Evolutionary conservation across 192 early-diverging fungal species (phyloP).

Genomic region (Globomyces pollinis-pini): DNA sequence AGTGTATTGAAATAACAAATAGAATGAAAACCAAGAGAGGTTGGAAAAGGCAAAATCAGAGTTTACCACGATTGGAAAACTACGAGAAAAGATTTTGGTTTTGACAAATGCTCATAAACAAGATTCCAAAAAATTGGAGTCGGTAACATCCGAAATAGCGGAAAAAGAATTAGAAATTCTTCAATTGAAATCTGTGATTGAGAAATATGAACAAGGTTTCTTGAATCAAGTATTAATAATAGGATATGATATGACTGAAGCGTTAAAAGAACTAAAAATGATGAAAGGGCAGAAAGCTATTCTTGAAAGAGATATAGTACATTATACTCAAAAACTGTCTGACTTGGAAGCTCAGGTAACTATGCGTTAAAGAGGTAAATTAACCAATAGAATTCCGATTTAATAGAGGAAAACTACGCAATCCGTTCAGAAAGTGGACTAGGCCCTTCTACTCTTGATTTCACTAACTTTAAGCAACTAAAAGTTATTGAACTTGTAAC

Average conservation of each 20-base stretch:
- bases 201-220: constrained; percentile 38
- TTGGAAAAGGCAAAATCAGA: constrained; percentile 12
- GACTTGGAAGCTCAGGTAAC: constrained; percentile 31
- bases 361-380: not conserved
- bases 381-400: constrained; percentile 14
- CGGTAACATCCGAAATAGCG: constrained; percentile 27
- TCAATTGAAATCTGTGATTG: constrained; percentile 23
- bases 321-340: constrained; percentile 29
- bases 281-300: constrained; percentile 26
- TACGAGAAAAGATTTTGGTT: constrained; percentile 30
- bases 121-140: constrained; percentile 17
- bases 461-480: constrained; percentile 27
- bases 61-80: constrained; percentile 12
- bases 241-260: constrained; percentile 41
- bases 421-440: constrained; percentile 22
- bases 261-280: constrained; percentile 39
- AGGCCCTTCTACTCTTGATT: constrained; percentile 30
- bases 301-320: constrained; percentile 33
- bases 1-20: not conserved
- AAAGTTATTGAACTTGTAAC: constrained; percentile 40
- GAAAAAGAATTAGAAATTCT: constrained; percentile 36
- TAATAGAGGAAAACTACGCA: constrained; percentile 42
- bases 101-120: constrained; percentile 20
- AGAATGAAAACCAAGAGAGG: not conserved
- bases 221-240: too few relatives aligned